Evolutionary conservation across 2,329 filamentous ascomycete genomes (phyloP), one percentile per base, ranked within the genome.

Genomic region (Alternaria ethzedia): DNA sequence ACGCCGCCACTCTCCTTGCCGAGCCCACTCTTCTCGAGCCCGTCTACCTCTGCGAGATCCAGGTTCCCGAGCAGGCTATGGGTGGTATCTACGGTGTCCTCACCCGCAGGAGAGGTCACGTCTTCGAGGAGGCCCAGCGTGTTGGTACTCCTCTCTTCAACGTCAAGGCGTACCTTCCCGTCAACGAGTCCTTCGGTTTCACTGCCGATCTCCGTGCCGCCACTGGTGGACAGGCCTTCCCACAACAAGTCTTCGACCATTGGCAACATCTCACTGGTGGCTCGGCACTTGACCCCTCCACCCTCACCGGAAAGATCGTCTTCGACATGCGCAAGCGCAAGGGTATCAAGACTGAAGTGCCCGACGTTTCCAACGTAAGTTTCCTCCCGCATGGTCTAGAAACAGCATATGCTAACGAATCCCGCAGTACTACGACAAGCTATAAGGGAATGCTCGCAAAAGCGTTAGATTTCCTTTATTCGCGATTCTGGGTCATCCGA

Each of bases 31-130:
- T 99, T 70, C 90, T 94, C 78, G 96, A 99, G 89, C 96, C 96
- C 81, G 92, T 99, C 85, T 99, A 96, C 92, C 88, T 97, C 83
- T 94, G 97, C 83, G 96, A 99, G 86, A 99, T 99, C 84, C 94
- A 97, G 88, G 96, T 99, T 70, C 95, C 95, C 80, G 96, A 99
- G 89, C 87, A 90, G 81, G 95, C 96, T 82, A 98, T 99, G 96
- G 96, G 96, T 89, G 96, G 96, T 89, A 97, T 99, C 85, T 99
- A 99, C 86, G 92, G 94, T 91, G 94, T 97, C 82, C 92, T 99
- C 79, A 97, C 94, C 85, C 92, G 94, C 81, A 89, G 94, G 84
- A 91, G 96, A 92, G 96, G 96, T 89, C 95, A 98, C 90, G 96
- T 99, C 86, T 97, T 98, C 90, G 87, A 88, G 83, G 96, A 99